Base-by-base conservation (phyloP, 345 rosid genomes). In the Leavenworthia alabamica region DNA sequence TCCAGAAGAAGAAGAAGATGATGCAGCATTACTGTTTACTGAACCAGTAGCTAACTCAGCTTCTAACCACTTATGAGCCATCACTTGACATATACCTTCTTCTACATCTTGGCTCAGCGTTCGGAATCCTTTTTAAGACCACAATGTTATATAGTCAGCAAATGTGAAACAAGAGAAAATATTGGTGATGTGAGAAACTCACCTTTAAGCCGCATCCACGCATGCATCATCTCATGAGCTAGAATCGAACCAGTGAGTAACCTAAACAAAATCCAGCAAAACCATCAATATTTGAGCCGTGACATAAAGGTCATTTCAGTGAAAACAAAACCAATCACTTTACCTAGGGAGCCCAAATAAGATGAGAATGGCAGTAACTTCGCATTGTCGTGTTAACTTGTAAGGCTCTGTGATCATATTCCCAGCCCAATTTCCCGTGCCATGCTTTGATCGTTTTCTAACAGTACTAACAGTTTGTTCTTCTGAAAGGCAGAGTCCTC, bases 201-300 rank as follows among this genome's bases (percentile, higher is more conserved):
- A 93, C 99, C 99, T 79, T 81, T 80, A 13, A 94, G 96, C 33
- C 97, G 85, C 77, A 94, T 85, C 97, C 97, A 94, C 6, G 96
- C 99, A 17, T 94, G 99, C 99, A 94, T 94, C 96, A 94, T 88
- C 65, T 94, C 97, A 44, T 94, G 99, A 61, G 96, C 99, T 62
- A 94, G 77, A 68, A 94, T 90, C 8, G 99, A 90, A 17, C 97
- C 99, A 12, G 97, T 94, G 67, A 94, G 75, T 75, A 94, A 79
- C 73, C 99, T 90, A 75, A 36, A 62, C 48, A 15, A 26, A 48
- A 22, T 52, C 53, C 19, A 64, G 58, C 0, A 5, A 31, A 31
- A 32, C 29, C 6, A 2, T 54, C 31, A 36, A 7, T 19, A 17
- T 41, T 29, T 32, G 61, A 12, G 33, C 47, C 2, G 13, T 52